Evolutionary conservation across 148 eudicot species (phyloP), one percentile per base, ranked within the genome.

Genomic region (Drosera capensis): DNA sequence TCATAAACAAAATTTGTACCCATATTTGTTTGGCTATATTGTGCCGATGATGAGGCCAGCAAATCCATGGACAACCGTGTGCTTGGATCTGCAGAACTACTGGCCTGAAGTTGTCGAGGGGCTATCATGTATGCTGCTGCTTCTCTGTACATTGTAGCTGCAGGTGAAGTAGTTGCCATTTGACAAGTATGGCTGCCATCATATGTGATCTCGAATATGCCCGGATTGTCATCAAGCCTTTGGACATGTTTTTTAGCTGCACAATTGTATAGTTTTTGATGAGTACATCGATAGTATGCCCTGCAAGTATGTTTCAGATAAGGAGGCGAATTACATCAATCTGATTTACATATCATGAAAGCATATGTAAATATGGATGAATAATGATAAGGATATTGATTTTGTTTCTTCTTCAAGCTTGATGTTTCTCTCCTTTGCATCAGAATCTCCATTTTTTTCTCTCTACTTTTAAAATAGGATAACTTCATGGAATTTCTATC

Each of bases 221-320:
- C 58, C 24, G 94, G 86, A 22, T 80, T 82, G 7, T 64, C 20
- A 55, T 80, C 69, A 1, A 80, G 74, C 1, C 92, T 63, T 55
- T 88, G 97, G 59, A 88, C 97, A 52, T 72, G 92, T 44, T 88
- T 88, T 60, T 80, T 83, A 23, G 92, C 97, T 11, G 71, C 75
- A 35, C 97, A 88, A 0, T 69, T 20, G 68, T 75, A 83, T 0
- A 72, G 43, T 25, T 65, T 88, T 30, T 83, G 81, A 55, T 88
- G 94, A 23, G 97, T 88, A 62, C 97, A 88, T 55, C 92, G 68
- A 40, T 72, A 88, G 54, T 88, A 88, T n/a, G 79, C 62, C 75
- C 94, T 88, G 58, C 40, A 31, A 41, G 19, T 41, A 41, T 41
- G 2, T 2, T 17, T 2, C 17, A n/a, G n/a, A n/a, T n/a, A n/a